Conservation (phyloP, 2,329 filamentous ascomycete species). For the Phyllosticta citribraziliensis region DNA sequence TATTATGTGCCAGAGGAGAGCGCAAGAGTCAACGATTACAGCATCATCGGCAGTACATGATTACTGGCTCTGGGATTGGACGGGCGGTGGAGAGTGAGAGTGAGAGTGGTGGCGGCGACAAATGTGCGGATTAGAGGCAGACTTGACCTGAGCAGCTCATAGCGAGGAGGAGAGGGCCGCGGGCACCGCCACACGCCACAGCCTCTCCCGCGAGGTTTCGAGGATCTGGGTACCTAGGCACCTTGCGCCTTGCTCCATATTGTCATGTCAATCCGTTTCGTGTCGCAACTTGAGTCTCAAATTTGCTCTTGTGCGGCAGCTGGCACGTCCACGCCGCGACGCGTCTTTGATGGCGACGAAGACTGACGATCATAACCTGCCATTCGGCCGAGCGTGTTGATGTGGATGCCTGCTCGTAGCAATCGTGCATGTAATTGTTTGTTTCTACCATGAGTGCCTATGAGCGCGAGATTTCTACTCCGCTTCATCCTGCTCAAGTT, state of each 20-base stretch:
- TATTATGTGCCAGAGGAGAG: not conserved
- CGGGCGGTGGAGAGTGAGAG: not conserved
- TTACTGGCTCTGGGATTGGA: not conserved
- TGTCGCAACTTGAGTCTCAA: not conserved
- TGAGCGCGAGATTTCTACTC: not conserved
- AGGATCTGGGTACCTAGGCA: not conserved
- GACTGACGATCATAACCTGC: not conserved
- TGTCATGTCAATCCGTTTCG: not conserved
- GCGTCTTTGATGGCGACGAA: not conserved
- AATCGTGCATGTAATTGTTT: not conserved
- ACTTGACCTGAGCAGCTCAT: not conserved
- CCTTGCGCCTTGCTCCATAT: not conserved
- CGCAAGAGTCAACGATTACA: not conserved
- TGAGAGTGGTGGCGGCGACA: not conserved
- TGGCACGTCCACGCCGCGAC: not conserved
- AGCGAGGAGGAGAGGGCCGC: not conserved
- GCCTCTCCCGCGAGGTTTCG: not conserved
- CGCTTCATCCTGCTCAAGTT: not conserved
- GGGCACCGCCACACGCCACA: not conserved
- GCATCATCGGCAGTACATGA: constrained; percentile 9
- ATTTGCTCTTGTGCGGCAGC: not conserved
- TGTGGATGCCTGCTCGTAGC: not conserved
- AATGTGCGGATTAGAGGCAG: not conserved
- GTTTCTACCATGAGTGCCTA: not conserved
- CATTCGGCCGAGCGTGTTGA: not conserved